Percentiles rank a stretch among this genome's conserved stretches.
Conservation (phyloP, 306 rosid species). For the Fragaria iinumae region DNA sequence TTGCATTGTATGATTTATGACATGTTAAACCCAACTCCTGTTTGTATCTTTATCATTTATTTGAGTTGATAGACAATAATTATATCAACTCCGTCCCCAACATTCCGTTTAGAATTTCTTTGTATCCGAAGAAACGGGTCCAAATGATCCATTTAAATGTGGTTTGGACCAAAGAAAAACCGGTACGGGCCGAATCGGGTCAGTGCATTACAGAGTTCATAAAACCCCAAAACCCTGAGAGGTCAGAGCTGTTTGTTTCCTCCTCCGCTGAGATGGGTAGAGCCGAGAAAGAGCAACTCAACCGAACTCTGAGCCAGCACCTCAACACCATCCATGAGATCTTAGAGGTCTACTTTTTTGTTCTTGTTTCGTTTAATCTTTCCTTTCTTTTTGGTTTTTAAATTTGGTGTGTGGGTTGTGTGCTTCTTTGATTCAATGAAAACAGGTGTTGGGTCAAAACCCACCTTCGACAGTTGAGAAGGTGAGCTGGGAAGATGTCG, state of each 20-base stretch:
- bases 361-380: background rate
- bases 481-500: slow-evolving; percentile 73
- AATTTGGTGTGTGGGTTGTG: background rate
- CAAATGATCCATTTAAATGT: too few relatives aligned
- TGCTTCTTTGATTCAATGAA: background rate
- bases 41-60: too few relatives aligned
- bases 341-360: slow-evolving; percentile 42
- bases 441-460: slow-evolving; percentile 63
- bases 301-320: slow-evolving; percentile 44
- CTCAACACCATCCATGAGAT: slow-evolving; percentile 70
- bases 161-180: background rate
- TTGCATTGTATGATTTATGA: too few relatives aligned
- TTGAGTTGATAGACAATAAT: too few relatives aligned
- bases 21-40: too few relatives aligned
- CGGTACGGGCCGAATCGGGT: background rate
- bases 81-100: too few relatives aligned
- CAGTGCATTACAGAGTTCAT: background rate
- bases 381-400: background rate
- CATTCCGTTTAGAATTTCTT: too few relatives aligned
- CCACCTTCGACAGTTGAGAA: slow-evolving; percentile 57
- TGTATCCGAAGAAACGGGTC: too few relatives aligned
- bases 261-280: slow-evolving; percentile 30
- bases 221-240: background rate
- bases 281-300: slow-evolving; percentile 50
- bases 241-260: background rate